Evolutionary conservation across 2,329 filamentous ascomycete species (phyloP), one percentile per base, ranked within the genome.

Genomic region (Ilyonectria mors-panacis): DNA sequence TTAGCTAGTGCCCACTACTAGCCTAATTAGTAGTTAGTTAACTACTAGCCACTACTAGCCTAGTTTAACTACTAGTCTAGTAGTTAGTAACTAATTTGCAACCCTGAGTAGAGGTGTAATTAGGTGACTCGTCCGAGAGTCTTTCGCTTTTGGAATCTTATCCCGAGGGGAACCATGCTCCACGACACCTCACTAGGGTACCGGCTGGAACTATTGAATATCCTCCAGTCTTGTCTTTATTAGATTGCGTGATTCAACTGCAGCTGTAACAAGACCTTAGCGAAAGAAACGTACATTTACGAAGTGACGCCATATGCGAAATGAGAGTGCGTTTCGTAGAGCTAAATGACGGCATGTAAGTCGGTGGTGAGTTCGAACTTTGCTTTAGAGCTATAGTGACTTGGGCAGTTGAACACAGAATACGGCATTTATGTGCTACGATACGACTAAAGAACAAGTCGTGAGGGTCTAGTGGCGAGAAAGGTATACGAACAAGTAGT

Each of bases 161-260:
- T 21, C 8, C 42, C 1, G 8, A 21, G n/a, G n/a, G 15, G 12
- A 19, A 45, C 33, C 33, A 35, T 35, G 33, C 33, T 35, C 33
- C 33, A 3, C 33, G 33, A 35, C 3, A 35, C 33, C 33, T 35
- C 33, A 35, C 33, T 35, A 35, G 33, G 33, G 33, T 35, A 35
- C 33, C 33, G 33, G 5, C 33, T 35, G 33, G 33, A 35, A 35
- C 33, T 35, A 35, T 35, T 45, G 42, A 8, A 19, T 45, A 45
- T 21, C 42, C 42, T 45, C 42, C n/a, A n/a, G 17, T 45, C n/a
- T 19, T 45, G 17, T 45, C 42, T 45, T 45, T 8, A 19, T n/a
- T 45, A 45, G 42, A 45, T 45, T 45, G 42, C 42, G 42, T 45
- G 42, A 45, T 45, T 45, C 42, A 45, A 21, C n/a, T 45, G 17